Evolutionary conservation across 176 grass and related monocot genomes (phyloP).

Genomic region (Triticum monococcum): DNA sequence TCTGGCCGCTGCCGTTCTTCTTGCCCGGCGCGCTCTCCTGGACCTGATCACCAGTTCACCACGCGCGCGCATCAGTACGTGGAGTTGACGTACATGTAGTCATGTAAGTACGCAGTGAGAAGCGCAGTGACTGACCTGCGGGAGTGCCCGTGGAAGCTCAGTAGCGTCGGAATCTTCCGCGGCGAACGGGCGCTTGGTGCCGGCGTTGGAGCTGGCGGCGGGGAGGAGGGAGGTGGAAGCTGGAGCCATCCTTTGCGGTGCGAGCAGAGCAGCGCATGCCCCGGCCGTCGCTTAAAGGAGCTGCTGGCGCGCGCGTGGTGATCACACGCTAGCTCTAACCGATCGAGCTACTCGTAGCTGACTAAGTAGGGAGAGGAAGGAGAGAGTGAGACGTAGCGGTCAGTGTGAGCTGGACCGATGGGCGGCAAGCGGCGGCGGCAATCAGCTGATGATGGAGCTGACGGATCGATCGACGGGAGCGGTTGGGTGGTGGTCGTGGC

Average conservation of each 20-base stretch:
- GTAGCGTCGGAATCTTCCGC: neutral
- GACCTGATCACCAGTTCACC: neutral
- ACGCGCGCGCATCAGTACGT: neutral
- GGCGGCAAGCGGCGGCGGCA: neutral
- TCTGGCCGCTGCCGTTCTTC: neutral
- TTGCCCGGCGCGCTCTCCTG: neutral
- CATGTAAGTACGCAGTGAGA: no score
- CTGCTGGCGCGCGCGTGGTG: neutral
- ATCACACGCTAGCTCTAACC: neutral
- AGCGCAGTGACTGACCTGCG: constrained; percentile 8
- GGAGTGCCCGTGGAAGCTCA: neutral
- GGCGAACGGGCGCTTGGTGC: constrained; percentile 15
- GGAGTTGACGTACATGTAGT: no score
- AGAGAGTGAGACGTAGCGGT: neutral
- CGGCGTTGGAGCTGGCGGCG: neutral
- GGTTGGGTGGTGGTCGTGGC: neutral
- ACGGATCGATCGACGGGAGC: neutral
- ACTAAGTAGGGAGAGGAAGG: neutral
- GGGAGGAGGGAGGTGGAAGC: constrained; percentile 5
- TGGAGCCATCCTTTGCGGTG: constrained; percentile 30
- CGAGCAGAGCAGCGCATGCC: constrained; percentile 35
- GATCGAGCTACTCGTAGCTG: neutral
- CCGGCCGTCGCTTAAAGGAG: neutral
- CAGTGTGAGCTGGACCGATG: constrained; percentile 19
- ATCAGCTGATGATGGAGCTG: neutral